Evolutionary conservation across 305 asterid species (phyloP), one percentile per base, ranked within the genome.

Genomic region (Caryopteris hybrid): DNA sequence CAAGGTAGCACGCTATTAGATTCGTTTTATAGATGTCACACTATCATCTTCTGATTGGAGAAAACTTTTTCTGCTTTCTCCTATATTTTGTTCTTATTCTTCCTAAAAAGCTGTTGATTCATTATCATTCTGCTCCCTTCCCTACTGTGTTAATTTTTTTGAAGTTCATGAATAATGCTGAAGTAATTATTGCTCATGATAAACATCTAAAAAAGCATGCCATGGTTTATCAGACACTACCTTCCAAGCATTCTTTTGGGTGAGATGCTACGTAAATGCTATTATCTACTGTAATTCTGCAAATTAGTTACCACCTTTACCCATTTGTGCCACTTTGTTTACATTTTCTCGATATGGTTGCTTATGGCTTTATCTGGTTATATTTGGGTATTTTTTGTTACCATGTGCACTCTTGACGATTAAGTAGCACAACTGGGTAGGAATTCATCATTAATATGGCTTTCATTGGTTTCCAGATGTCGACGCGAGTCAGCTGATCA

Each of bases 401-500:
- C 68, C 54, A 17, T 20, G 31, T 27, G 10, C 11, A 34, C 36
- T 33, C 66, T 64, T 45, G 55, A 47, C 38, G 25, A 61, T 41
- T 23, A 14, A 53, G 51, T 71, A 20, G 29, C 64, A n/a, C n/a
- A 62, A 62, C 66, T 33, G 66, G 64, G 50, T 78, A 23, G 38
- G 13, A 47, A 6, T 61, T 61, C 74, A 18, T 25, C 62, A 56
- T 54, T 74, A 63, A 74, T 52, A 68, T 64, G 63, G 50, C 51
- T 74, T 69, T 43, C 4, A 56, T 66, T 72, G 41, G 74, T 79
- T 78, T 71, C 73, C 68, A 95, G 99, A 88, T 88, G 67, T 95
- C 66, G 85, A 77, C 66, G 93, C 50, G 72, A 74, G 71, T 58
- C 94, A 89, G 81, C 80, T 95, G 86, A 80, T 89, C 77, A 76